Percentiles rank a stretch among this genome's conserved stretches.
These are phyloP conservation scores for Aspergillus brunneoviolaceus DNA, from an alignment of 2,329 filamentous ascomycete genomes.

Conservation along the genomic window DNA sequence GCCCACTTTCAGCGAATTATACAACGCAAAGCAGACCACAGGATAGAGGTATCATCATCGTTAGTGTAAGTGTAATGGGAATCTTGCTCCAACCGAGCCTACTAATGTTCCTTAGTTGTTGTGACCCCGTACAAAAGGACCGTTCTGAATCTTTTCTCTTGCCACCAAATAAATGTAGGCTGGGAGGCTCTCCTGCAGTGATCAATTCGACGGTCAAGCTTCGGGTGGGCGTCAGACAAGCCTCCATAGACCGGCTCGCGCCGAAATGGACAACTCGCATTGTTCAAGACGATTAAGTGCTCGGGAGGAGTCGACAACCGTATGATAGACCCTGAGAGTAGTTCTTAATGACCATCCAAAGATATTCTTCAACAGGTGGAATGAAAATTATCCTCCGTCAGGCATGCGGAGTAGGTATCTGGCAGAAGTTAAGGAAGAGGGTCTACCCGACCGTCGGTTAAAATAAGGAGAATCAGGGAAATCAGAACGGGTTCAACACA, in stretches of 20 bases:
- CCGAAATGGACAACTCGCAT: neutral
- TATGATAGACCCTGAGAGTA: neutral
- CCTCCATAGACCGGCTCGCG: neutral
- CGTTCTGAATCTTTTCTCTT: no score
- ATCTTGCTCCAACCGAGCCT: no score
- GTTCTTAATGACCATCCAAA: neutral
- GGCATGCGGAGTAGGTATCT: neutral
- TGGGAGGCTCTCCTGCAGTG: no score
- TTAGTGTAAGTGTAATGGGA: no score
- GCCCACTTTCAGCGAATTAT: no score
- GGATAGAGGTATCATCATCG: no score
- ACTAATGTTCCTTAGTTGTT: no score
- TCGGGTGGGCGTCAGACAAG: neutral
- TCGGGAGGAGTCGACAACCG: neutral
- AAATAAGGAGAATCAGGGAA: conserved; percentile 5
- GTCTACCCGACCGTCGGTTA: conserved; percentile 13
- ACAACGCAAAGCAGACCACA: no score
- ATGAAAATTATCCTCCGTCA: neutral
- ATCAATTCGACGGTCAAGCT: neutral
- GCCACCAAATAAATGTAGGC: no score
- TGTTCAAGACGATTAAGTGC: neutral
- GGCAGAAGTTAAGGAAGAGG: neutral
- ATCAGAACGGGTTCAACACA: conserved; percentile 2
- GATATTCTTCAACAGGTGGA: neutral
- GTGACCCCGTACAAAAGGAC: no score